Base-by-base conservation (phyloP, 768 basidiomycete species). In the Lentinula guzmanii region DNA sequence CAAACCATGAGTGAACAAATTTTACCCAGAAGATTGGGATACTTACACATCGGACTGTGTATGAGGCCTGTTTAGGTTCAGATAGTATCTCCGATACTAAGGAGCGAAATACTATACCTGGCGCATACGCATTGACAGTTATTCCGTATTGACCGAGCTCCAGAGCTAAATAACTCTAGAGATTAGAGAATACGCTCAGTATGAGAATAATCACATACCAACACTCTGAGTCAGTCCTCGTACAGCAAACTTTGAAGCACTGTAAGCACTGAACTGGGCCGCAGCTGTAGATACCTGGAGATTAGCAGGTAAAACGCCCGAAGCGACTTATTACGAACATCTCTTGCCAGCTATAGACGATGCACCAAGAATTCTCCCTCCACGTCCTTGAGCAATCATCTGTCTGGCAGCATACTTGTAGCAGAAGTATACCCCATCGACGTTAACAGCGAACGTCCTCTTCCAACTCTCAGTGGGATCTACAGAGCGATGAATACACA, bases 151-250 rank as follows among this genome's bases (percentile, higher is more conserved):
- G 52, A 9, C 64, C 66, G 3, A 70, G 61, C 39, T 70, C 70
- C 16, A 48, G 35, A 3, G 70, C 70, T 70, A 50, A 42, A 46
- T 4, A 15, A 11, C 5, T 16, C 10, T 18, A 9, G 4, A 16
- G 16, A 21, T 9, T 31, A 58, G 31, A 34, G 35, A 35, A 31
- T 31, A 48, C 0, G 5, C 41, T 28, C 16, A 57, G 10, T 10
- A 37, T 8, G 31, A 42, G 9, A 28, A 21, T 15, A 7, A 28
- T 34, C 5, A 64, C 70, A 13, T 46, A 77, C 78, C 77, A 58
- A 71, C 73, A 10, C 69, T 60, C 55, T 79, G 77, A 0, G 78
- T 78, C 28, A 80, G 52, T 1, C 76, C 73, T 33, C 78, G 69
- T 4, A 79, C 65, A 0, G 77, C 76, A 61, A 77, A 78, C 63